phyloP scores from a whole-genome alignment of 2,329 filamentous ascomycete species.

The Onygena corvina region DNA sequence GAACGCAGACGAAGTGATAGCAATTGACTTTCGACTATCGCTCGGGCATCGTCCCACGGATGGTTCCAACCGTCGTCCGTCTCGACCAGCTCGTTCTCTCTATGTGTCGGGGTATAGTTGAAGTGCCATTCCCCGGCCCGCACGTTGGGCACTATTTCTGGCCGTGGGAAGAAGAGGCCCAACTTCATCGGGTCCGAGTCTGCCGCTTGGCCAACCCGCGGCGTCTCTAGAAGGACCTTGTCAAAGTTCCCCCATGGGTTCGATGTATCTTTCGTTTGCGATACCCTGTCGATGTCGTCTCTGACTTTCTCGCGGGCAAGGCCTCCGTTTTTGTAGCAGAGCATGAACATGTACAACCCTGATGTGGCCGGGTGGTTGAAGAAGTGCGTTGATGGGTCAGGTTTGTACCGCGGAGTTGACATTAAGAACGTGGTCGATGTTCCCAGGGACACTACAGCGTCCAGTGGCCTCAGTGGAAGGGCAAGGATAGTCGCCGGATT shows the following conservation, averaged over 20 bases:
- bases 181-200: constrained; percentile 56
- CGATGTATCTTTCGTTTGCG: constrained; percentile 33
- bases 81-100: constrained; percentile 39
- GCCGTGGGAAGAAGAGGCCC: constrained; percentile 87
- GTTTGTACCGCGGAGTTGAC: constrained; percentile 83
- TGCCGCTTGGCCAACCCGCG: constrained; percentile 53
- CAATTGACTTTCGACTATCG: constrained; percentile 89
- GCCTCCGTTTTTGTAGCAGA: constrained; percentile 98
- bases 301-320: constrained; percentile 83
- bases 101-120: constrained; percentile 35
- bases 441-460: constrained; percentile 88
- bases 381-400: constrained; percentile 87
- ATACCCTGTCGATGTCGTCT: constrained; percentile 55
- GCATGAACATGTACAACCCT: constrained; percentile 98
- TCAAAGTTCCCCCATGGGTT: constrained; percentile 74
- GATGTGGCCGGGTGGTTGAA: constrained; percentile 92
- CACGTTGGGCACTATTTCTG: constrained; percentile 91
- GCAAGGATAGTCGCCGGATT: constrained; percentile 93
- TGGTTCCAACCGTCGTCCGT: constrained; percentile 42
- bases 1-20: constrained; percentile 81
- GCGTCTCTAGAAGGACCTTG: constrained; percentile 52
- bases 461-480: constrained; percentile 70
- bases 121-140: constrained; percentile 78
- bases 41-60: constrained; percentile 61
- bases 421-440: constrained; percentile 96